Percentiles rank a stretch among this genome's conserved stretches.
Evolutionary conservation across 352 stramenopile species (phyloP).

Genomic region (Globisporangium carolinianum): DNA sequence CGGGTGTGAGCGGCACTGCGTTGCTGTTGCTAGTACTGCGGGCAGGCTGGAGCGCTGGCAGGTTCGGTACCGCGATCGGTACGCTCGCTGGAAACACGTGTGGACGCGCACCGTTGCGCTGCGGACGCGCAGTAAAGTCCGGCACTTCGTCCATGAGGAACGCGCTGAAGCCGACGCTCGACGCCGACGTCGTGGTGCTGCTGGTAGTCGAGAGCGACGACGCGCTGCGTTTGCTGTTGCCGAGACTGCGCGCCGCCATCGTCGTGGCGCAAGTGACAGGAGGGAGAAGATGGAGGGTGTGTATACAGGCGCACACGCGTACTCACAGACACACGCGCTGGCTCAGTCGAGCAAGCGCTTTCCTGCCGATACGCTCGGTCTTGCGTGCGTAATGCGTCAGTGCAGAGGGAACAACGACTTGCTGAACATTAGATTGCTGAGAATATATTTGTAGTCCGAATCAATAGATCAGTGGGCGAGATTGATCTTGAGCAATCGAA

Average conservation of each 20-base stretch:
- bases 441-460: no score
- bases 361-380: no score
- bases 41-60: background rate
- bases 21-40: background rate
- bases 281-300: no score
- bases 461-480: no score
- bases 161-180: slow-evolving; percentile 38
- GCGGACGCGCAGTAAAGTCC: slow-evolving; percentile 15
- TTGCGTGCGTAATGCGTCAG: no score
- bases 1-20: background rate
- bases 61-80: slow-evolving; percentile 1
- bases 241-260: slow-evolving; percentile 6
- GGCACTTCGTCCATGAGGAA: slow-evolving; percentile 54
- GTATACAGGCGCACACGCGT: no score
- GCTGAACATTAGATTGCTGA: no score
- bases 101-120: slow-evolving; percentile 14
- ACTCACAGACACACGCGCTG: no score
- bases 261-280: no score
- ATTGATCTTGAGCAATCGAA: no score
- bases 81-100: slow-evolving; percentile 12
- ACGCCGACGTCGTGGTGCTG: background rate
- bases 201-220: background rate
- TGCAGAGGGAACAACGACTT: no score
- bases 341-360: no score
- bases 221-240: slow-evolving; percentile 8